Conservation (phyloP, 2,329 filamentous ascomycete species). For the Alternaria triticimaculans region DNA sequence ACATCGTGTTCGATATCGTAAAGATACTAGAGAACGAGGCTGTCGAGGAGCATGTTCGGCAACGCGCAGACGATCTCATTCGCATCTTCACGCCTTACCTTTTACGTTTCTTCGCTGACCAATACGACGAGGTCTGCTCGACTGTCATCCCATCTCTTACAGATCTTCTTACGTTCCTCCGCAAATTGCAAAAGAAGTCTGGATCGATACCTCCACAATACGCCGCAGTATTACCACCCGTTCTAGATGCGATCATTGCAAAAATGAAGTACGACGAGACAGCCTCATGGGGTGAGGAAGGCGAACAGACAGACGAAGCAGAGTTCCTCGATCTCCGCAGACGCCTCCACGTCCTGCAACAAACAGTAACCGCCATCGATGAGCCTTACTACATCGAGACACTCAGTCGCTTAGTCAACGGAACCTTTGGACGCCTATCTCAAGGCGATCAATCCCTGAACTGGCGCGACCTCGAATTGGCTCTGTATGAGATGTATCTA, state of each 20-base stretch:
- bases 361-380: slow-evolving; percentile 88
- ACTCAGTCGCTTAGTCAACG: slow-evolving; percentile 84
- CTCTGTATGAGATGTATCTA: slow-evolving; percentile 91
- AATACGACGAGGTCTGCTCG: slow-evolving; percentile 97
- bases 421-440: slow-evolving; percentile 81
- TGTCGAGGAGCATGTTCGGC: slow-evolving; percentile 68
- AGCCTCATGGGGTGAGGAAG: slow-evolving; percentile 88
- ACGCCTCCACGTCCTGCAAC: slow-evolving; percentile 86
- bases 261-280: slow-evolving; percentile 99
- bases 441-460: slow-evolving; percentile 76
- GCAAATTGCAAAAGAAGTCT: slow-evolving; percentile 72
- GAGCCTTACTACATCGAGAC: slow-evolving; percentile 88
- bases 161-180: slow-evolving; percentile 88
- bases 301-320: slow-evolving; percentile 94
- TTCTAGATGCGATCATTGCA: slow-evolving; percentile 87
- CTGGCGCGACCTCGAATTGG: slow-evolving; percentile 94
- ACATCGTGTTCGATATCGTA: slow-evolving; percentile 83
- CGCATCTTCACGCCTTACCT: slow-evolving; percentile 85
- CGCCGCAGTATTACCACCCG: slow-evolving; percentile 81
- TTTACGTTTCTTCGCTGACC: slow-evolving; percentile 93
- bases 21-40: slow-evolving; percentile 77
- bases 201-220: slow-evolving; percentile 75
- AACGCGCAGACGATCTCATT: slow-evolving; percentile 80
- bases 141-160: slow-evolving; percentile 93
- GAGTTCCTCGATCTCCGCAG: slow-evolving; percentile 96